A percentile compares a stretch with the other conserved stretches of the same genome.
These are phyloP conservation scores for Cicer cuneatum DNA, from an alignment of 306 rosid genomes.

Conservation along the genomic window DNA sequence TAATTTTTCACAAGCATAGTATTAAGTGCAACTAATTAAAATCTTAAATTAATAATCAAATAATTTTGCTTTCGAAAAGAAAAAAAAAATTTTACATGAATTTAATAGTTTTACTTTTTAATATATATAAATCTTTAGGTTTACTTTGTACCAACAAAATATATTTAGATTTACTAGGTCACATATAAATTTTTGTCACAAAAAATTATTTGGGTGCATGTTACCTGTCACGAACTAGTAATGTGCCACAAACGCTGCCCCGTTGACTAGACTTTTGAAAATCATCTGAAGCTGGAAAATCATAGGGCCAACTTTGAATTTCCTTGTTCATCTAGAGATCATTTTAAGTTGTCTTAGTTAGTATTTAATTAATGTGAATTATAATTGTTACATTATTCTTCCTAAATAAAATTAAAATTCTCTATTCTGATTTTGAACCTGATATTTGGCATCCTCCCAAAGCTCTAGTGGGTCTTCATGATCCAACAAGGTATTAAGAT, in stretches of 20 bases:
- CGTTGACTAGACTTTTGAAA: constrained; percentile 60
- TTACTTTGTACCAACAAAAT: no score
- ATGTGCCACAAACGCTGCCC: constrained; percentile 64
- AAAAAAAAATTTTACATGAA: no score
- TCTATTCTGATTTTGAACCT: constrained; percentile 53
- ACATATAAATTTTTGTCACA: no score
- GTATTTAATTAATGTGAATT: constrained; percentile 9
- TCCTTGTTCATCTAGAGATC: constrained; percentile 60
- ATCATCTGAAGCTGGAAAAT: constrained; percentile 78
- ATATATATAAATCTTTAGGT: no score
- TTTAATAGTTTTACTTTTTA: no score
- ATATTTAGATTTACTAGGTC: no score
- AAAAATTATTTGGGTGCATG: no score
- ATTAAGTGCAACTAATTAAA: no score
- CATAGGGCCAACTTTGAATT: constrained; percentile 80
- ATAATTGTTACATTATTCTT: background rate
- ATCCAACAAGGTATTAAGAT: constrained; percentile 57
- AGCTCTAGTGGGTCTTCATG: constrained; percentile 46
- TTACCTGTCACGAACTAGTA: constrained; percentile 69
- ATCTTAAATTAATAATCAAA: no score
- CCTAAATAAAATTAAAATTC: background rate
- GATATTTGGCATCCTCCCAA: constrained; percentile 83
- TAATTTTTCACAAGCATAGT: background rate
- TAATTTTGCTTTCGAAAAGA: background rate
- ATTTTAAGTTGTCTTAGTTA: constrained; percentile 19